Evolutionary conservation across 805 yeast genomes (phyloP).

Genomic region (Metschnikowia kofuensis): DNA sequence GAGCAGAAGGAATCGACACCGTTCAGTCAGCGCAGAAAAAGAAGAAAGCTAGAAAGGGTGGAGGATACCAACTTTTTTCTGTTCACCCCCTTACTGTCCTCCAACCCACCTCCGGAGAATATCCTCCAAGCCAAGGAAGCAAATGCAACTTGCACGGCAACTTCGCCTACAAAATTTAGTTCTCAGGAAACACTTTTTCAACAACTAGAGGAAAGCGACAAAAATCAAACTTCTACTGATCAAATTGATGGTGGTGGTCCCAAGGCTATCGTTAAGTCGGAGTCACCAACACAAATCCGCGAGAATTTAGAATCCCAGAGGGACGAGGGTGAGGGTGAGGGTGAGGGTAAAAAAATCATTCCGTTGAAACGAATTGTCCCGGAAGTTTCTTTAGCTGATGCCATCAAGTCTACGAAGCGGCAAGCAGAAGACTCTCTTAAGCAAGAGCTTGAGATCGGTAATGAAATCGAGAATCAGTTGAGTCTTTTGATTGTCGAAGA

Average conservation of each 20-base stretch:
- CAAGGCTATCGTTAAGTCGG: background rate
- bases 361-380: conserved; percentile 5
- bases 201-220: background rate
- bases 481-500: conserved; percentile 4
- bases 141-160: background rate
- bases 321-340: no score
- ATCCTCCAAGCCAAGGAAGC: background rate
- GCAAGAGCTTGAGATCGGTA: conserved; percentile 2
- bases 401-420: conserved; percentile 12
- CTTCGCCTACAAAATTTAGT: no score
- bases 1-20: conserved; percentile 1
- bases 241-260: background rate
- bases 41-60: conserved; percentile 32
- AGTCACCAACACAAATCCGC: background rate
- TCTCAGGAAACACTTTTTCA: background rate
- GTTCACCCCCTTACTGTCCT: conserved; percentile 17
- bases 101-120: background rate
- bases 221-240: no score
- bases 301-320: no score
- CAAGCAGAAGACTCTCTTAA: conserved; percentile 9
- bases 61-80: conserved; percentile 35
- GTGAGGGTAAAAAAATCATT: no score
- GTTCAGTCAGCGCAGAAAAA: conserved; percentile 21
- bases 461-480: background rate
- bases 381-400: conserved; percentile 15